Percentiles rank a stretch among this genome's conserved stretches.
Conservation (phyloP, 805 yeast genomes). For the Candida palmyrensis region DNA sequence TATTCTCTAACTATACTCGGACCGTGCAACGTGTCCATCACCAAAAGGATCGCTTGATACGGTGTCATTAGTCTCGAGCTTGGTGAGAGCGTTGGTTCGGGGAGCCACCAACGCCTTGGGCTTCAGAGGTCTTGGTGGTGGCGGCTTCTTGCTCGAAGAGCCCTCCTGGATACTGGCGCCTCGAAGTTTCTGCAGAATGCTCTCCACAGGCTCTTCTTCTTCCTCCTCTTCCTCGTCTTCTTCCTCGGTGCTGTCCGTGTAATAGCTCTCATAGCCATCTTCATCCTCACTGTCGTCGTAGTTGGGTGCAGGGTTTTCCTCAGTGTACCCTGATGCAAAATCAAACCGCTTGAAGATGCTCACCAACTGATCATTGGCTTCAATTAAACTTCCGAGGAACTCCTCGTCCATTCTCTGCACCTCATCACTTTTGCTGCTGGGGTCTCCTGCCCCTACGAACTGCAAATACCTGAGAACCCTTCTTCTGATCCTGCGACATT, state of each 20-base stretch:
- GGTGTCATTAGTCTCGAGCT: conserved; percentile 21
- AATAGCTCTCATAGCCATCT: conserved; percentile 35
- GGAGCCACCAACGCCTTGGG: conserved; percentile 10
- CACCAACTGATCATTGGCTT: conserved; percentile 88
- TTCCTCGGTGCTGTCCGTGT: conserved; percentile 24
- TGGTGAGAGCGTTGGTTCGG: conserved; percentile 10
- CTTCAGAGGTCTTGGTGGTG: conserved; percentile 24
- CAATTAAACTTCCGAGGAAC: conserved; percentile 78
- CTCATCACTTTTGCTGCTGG: conserved; percentile 20
- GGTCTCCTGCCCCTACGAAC: conserved; percentile 53
- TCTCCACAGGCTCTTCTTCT: conserved; percentile 7
- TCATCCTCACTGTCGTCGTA: conserved; percentile 20
- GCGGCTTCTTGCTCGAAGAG: conserved; percentile 9
- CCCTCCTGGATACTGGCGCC: conserved; percentile 7
- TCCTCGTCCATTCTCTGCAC: conserved; percentile 56
- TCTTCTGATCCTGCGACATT: conserved; percentile 71
- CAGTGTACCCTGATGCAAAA: conserved; percentile 38
- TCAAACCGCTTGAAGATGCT: conserved; percentile 67
- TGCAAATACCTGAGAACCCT: conserved; percentile 79
- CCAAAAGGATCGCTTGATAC: conserved; percentile 36
- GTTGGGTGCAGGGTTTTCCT: conserved; percentile 34
- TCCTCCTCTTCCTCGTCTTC: conserved; percentile 35
- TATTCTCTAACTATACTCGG: conserved; percentile 12
- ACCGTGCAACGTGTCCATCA: conserved; percentile 21
- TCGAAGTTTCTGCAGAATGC: conserved; percentile 7